Evolutionary conservation across 2,329 filamentous ascomycete species (phyloP).

Genomic region (Periglandula ipomoeae): DNA sequence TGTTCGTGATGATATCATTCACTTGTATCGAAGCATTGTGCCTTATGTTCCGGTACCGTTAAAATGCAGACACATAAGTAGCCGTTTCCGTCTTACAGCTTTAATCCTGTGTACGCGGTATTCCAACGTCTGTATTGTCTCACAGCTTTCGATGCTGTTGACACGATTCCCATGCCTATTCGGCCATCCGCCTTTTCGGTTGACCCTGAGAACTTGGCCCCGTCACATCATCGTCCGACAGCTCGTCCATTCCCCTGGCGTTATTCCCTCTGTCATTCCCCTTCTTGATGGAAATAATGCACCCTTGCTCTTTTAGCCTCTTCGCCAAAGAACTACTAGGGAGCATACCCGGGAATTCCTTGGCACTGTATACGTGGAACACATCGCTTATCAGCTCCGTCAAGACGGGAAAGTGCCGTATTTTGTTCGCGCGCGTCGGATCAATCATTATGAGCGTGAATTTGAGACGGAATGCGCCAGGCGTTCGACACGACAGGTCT

Average conservation of each 20-base stretch:
- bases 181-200: slow-evolving; percentile 12
- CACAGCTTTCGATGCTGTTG: neutral
- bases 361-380: slow-evolving; percentile 76
- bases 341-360: slow-evolving; percentile 79
- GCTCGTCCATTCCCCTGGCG: slow-evolving; percentile 8
- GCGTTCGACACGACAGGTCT: slow-evolving; percentile 69
- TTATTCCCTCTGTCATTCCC: slow-evolving; percentile 55
- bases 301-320: slow-evolving; percentile 67
- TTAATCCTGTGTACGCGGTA: too few species aligned
- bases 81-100: too few species aligned
- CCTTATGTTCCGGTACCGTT: too few species aligned
- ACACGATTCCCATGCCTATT: too few species aligned
- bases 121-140: too few species aligned
- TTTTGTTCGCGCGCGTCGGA: slow-evolving; percentile 40
- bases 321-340: slow-evolving; percentile 68
- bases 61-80: too few species aligned
- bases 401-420: slow-evolving; percentile 38
- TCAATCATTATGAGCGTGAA: slow-evolving; percentile 69
- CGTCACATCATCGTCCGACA: slow-evolving; percentile 12
- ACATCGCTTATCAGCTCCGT: slow-evolving; percentile 52
- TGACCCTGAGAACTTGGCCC: slow-evolving; percentile 9
- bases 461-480: slow-evolving; percentile 64
- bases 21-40: too few species aligned
- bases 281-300: slow-evolving; percentile 79
- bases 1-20: too few species aligned